phyloP scores from a whole-genome alignment of 768 basidiomycete genomes.

The Favolaschia claudopus region DNA sequence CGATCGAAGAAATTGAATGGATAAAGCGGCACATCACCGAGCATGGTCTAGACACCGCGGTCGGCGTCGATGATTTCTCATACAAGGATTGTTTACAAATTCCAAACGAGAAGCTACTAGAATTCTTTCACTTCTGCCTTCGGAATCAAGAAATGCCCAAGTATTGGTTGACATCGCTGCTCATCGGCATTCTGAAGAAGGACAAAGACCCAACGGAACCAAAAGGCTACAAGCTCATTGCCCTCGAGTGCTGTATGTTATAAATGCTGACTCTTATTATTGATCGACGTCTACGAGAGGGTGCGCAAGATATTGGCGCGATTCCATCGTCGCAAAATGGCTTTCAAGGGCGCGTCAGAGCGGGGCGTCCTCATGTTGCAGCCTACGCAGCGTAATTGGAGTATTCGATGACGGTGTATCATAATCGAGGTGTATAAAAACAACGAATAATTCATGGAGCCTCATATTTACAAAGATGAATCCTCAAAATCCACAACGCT shows the following conservation, averaged over 20 bases:
- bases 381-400: too few relatives aligned
- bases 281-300: background rate
- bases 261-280: slow-evolving; percentile 25
- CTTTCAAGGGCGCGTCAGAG: background rate
- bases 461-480: too few relatives aligned
- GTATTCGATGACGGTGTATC: too few relatives aligned
- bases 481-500: too few relatives aligned
- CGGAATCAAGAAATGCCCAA: background rate
- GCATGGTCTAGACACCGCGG: background rate
- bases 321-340: slow-evolving; percentile 1
- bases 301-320: background rate
- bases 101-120: slow-evolving; percentile 2
- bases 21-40: background rate
- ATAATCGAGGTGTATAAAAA: too few relatives aligned
- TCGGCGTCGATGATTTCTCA: slow-evolving; percentile 8
- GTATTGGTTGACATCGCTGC: background rate
- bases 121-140: background rate
- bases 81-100: background rate
- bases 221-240: slow-evolving; percentile 27
- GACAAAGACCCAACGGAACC: slow-evolving; percentile 14
- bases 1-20: background rate
- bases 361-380: too few relatives aligned
- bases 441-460: too few relatives aligned
- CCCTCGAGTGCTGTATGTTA: slow-evolving; percentile 32
- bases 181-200: slow-evolving; percentile 23